A percentile compares a stretch with the other conserved stretches of the same genome.
These are phyloP conservation scores for Meyerozyma athensensis DNA, from an alignment of 1,139 yeast genomes.

Conservation along the genomic window DNA sequence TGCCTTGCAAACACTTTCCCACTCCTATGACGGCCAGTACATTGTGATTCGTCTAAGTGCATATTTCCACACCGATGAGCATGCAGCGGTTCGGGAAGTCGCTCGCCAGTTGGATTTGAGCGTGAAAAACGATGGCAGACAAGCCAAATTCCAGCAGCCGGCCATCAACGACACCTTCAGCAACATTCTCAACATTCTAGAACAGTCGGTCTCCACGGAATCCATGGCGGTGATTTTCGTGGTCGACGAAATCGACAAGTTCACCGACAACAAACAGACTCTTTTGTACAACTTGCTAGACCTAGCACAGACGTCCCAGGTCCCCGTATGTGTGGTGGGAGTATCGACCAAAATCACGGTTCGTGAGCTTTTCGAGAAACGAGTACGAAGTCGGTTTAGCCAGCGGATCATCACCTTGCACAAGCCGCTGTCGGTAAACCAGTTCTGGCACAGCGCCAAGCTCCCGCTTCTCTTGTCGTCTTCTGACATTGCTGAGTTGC, in stretches of 20 bases:
- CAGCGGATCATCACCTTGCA: constrained; percentile 66
- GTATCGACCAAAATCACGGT: constrained; percentile 70
- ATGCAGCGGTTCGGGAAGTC: constrained; percentile 74
- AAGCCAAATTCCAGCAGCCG: constrained; percentile 27
- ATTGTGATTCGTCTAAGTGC: constrained; percentile 67
- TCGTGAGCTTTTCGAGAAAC: constrained; percentile 78
- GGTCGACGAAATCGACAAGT: constrained; percentile 81
- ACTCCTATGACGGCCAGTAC: constrained; percentile 42
- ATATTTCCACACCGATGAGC: constrained; percentile 68
- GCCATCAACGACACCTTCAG: constrained; percentile 39
- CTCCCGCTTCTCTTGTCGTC: constrained; percentile 23
- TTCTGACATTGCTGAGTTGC: constrained; percentile 13
- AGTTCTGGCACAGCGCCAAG: constrained; percentile 36
- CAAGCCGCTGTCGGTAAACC: constrained; percentile 42
- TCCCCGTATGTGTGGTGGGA: constrained; percentile 83
- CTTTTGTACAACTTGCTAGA: constrained; percentile 84
- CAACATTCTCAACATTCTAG: constrained; percentile 31
- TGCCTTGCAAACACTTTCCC: constrained; percentile 47
- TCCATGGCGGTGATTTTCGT: constrained; percentile 63
- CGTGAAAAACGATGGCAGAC: constrained; percentile 20
- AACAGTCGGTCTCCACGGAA: constrained; percentile 17
- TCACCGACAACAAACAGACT: constrained; percentile 69
- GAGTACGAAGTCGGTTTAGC: constrained; percentile 87
- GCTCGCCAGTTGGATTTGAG: constrained; percentile 72
- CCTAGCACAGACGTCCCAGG: constrained; percentile 65